Evolutionary conservation across 225 moss, liverwort and hornwort species (phyloP).

Genomic region (Asterella californica): DNA sequence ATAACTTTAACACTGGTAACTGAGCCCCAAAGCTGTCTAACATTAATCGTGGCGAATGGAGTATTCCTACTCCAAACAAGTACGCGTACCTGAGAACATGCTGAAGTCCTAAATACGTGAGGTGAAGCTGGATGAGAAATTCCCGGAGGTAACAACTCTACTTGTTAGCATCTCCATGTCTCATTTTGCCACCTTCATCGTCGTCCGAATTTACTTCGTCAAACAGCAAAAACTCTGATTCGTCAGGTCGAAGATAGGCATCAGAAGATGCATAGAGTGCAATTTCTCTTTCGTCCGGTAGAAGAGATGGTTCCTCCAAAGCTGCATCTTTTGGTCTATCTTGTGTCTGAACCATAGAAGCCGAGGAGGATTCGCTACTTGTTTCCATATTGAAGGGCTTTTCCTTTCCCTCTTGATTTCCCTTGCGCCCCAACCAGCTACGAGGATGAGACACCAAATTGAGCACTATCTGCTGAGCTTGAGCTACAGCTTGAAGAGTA

Average conservation of each 20-base stretch:
- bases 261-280: constrained; percentile 15
- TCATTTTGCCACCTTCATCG: background rate
- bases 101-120: too few species aligned
- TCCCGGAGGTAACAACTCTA: background rate
- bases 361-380: background rate
- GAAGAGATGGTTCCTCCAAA: background rate
- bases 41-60: background rate
- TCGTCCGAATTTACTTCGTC: background rate
- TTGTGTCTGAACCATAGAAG: constrained; percentile 20
- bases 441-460: constrained; percentile 52
- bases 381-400: constrained; percentile 21
- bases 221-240: constrained; percentile 18
- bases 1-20: background rate
- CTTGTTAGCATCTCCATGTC: background rate
- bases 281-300: constrained; percentile 10
- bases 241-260: constrained; percentile 17
- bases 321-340: background rate
- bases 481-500: constrained; percentile 58
- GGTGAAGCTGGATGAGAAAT: background rate
- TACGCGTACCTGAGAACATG: background rate
- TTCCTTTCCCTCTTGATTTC: constrained; percentile 27
- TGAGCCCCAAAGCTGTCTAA: background rate
- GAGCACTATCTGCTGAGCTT: constrained; percentile 53
- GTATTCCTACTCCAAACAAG: background rate
- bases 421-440: constrained; percentile 47